Evolutionary conservation across 225 moss, liverwort and hornwort genomes (phyloP), one percentile per base, ranked within the genome.

Genomic region (Bryum argenteum): DNA sequence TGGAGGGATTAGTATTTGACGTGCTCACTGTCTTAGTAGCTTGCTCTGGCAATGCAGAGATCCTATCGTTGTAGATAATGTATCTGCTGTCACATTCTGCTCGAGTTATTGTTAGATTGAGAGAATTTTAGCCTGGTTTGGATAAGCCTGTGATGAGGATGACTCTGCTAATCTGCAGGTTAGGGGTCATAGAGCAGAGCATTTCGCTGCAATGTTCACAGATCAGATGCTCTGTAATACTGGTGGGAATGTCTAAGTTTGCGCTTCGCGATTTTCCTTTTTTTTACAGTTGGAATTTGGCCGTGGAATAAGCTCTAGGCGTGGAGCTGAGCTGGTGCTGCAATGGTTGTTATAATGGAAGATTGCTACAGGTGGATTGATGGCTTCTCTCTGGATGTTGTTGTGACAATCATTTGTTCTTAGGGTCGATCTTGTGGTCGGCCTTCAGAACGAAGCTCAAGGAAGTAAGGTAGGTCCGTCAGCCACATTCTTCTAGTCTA

Each of bases 391-490:
- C 22, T 60, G 53, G 54, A 78, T 66, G 60, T 48, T 53, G 18
- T 61, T 53, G 26, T 62, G 66, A 19, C 17, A 33, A 50, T 41
- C 59, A 2, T 63, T 55, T 9, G 43, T 59, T 51, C 23, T 24
- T 28, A 13, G 45, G 20, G 18, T 38, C 33, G 33, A 37, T 9
- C 33, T 65, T 8, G 43, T 40, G 58, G 48, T 53, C 50, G 65
- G 1, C 16, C 66, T 60, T 60, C 66, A 42, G 47, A 39, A 18
- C 62, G 68, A 62, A 62, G 62, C 62, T 55, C 62, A 45, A 54
- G 61, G 10, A 60, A 37, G 54, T 61, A 38, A 73, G 79, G 79
- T 79, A 73, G 43, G 65, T n/a, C 18, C 22, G 23, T 18, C 40
- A n/a, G 2, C 43, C 15, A 56, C 55, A 23, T 40, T 56, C 68